phyloP scores from a whole-genome alignment of 495 filamentous ascomycete species.

The Parmelia sp. region DNA sequence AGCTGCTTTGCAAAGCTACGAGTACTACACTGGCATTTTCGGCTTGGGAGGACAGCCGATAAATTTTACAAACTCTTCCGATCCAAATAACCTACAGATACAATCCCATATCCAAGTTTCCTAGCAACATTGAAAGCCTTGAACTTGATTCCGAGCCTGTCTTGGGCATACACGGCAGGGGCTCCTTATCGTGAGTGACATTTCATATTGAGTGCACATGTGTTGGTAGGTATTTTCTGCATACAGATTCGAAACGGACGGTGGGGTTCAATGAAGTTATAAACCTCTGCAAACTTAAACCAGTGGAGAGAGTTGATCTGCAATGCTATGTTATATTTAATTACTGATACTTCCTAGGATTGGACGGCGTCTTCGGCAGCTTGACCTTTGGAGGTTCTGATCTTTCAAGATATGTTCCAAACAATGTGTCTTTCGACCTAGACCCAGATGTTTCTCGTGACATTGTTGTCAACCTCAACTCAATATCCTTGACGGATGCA shows the following conservation, averaged over 20 bases:
- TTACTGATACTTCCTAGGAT: slow-evolving; percentile 31
- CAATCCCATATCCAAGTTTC: slow-evolving; percentile 46
- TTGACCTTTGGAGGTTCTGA: slow-evolving; percentile 56
- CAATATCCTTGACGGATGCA: slow-evolving; percentile 35
- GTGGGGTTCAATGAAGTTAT: background rate
- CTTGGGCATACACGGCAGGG: slow-evolving; percentile 54
- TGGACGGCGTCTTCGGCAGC: slow-evolving; percentile 41
- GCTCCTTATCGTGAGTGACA: slow-evolving; percentile 41
- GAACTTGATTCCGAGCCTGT: slow-evolving; percentile 44
- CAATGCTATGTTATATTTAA: too few species aligned
- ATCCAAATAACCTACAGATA: too few species aligned
- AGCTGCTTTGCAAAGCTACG: slow-evolving; percentile 37
- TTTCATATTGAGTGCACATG: background rate
- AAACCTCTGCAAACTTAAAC: too few species aligned
- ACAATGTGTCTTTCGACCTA: slow-evolving; percentile 44
- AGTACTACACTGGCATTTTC: slow-evolving; percentile 49
- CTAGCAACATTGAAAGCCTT: slow-evolving; percentile 41
- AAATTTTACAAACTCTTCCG: slow-evolving; percentile 42
- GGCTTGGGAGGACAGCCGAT: slow-evolving; percentile 45
- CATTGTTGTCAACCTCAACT: slow-evolving; percentile 44
- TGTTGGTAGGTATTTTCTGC: too few species aligned
- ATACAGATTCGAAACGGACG: too few species aligned
- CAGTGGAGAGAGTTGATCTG: too few species aligned
- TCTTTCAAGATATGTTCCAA: slow-evolving; percentile 42
- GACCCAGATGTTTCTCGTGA: slow-evolving; percentile 46